phyloP scores from a whole-genome alignment of 306 rosid genomes.

The Macrotyloma uniflorum region DNA sequence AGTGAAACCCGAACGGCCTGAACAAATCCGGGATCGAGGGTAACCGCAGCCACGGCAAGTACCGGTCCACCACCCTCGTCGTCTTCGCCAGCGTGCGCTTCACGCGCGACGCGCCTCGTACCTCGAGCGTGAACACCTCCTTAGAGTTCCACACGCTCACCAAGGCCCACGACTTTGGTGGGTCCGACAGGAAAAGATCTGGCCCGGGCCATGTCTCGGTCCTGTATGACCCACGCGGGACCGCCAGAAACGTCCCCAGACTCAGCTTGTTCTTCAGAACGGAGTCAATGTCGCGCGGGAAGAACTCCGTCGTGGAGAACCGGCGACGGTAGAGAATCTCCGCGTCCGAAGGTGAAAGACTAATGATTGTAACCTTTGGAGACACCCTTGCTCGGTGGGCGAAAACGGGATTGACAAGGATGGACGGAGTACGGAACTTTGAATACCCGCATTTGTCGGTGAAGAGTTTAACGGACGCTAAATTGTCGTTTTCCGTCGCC shows the following conservation, averaged over 20 bases:
- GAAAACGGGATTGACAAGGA: slow-evolving; percentile 88
- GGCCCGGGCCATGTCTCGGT: slow-evolving; percentile 66
- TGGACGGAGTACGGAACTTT: slow-evolving; percentile 82
- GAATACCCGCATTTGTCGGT: slow-evolving; percentile 90
- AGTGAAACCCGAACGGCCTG: slow-evolving; percentile 78
- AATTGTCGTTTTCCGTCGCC: slow-evolving; percentile 89
- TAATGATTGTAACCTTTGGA: slow-evolving; percentile 49
- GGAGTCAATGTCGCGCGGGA: slow-evolving; percentile 90
- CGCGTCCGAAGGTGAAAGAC: slow-evolving; percentile 63
- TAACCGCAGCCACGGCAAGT: slow-evolving; percentile 73
- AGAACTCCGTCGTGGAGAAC: slow-evolving; percentile 82
- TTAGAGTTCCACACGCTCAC: slow-evolving; percentile 88
- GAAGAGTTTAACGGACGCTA: slow-evolving; percentile 79
- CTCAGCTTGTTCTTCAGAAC: slow-evolving; percentile 67
- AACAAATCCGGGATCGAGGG: slow-evolving; percentile 85
- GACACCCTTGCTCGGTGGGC: slow-evolving; percentile 63
- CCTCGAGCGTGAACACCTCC: slow-evolving; percentile 75
- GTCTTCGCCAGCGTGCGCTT: slow-evolving; percentile 60
- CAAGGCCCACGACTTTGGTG: slow-evolving; percentile 89
- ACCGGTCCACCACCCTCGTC: slow-evolving; percentile 69
- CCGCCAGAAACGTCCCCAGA: slow-evolving; percentile 85
- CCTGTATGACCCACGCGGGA: slow-evolving; percentile 56
- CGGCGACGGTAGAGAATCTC: slow-evolving; percentile 74
- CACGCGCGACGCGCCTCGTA: slow-evolving; percentile 73
- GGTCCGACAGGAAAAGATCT: slow-evolving; percentile 55